Conservation (phyloP, 257 asterid genomes). For the Rauvolfia tetraphylla region DNA sequence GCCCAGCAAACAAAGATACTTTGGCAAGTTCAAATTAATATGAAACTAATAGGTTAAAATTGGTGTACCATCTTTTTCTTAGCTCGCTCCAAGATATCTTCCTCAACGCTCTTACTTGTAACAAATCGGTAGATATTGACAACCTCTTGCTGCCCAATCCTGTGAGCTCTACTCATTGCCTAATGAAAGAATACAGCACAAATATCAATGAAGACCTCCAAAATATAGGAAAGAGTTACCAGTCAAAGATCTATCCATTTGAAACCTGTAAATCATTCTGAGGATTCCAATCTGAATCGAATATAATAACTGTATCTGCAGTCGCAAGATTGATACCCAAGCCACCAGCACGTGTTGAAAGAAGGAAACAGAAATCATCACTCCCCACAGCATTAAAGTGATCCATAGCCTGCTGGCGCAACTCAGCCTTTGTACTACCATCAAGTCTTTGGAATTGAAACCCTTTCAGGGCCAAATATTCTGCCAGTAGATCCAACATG, state of each 20-base stretch:
- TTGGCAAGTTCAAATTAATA: not conserved
- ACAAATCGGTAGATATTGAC: slow-evolving; percentile 97
- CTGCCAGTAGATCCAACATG: slow-evolving; percentile 95
- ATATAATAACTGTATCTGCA: slow-evolving; percentile 97
- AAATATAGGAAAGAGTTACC: not conserved
- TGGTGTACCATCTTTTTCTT: slow-evolving; percentile 93
- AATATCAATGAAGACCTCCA: not conserved
- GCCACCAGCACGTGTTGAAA: slow-evolving; percentile 99
- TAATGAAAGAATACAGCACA: slow-evolving; percentile 24
- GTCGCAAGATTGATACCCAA: slow-evolving; percentile 99
- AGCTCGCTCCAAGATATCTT: slow-evolving; percentile 97
- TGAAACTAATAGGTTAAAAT: not conserved
- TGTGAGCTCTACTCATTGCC: slow-evolving; percentile 99
- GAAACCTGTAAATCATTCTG: slow-evolving; percentile 97
- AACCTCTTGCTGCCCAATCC: slow-evolving; percentile 99
- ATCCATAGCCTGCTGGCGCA: slow-evolving; percentile 98
- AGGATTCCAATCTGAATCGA: slow-evolving; percentile 99
- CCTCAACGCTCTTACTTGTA: slow-evolving; percentile 99
- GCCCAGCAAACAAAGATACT: not conserved
- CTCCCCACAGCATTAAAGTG: slow-evolving; percentile 98
- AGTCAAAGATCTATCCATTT: slow-evolving; percentile 12
- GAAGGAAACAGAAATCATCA: slow-evolving; percentile 98
- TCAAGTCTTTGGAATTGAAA: slow-evolving; percentile 97
- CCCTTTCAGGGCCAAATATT: slow-evolving; percentile 85
- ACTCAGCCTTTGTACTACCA: slow-evolving; percentile 97